Conservation (phyloP, 2,329 filamentous ascomycete genomes). For the Fusarium sarcochroum region DNA sequence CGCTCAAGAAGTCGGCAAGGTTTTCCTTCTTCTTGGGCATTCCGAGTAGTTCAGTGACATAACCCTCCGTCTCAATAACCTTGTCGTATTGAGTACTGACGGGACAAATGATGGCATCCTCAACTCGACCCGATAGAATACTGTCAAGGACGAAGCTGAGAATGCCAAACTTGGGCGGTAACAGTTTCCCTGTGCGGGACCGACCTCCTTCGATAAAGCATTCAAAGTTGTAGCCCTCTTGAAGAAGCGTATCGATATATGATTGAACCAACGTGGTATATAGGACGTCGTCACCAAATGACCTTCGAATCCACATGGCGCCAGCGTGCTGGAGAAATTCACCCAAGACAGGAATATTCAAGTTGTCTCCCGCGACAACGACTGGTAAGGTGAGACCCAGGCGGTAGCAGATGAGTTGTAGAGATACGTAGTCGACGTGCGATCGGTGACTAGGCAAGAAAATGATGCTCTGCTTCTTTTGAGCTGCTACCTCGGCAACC, state of each 20-base stretch:
- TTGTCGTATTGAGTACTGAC: conserved; percentile 99
- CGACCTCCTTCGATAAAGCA: conserved; percentile 98
- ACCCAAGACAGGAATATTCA: conserved; percentile 93
- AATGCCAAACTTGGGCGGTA: conserved; percentile 96
- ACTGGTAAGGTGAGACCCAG: conserved; percentile 90
- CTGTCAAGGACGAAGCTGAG: conserved; percentile 92
- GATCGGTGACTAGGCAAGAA: conserved; percentile 96
- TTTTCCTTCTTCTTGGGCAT: conserved; percentile 98
- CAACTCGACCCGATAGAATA: conserved; percentile 85
- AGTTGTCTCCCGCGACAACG: conserved; percentile 94
- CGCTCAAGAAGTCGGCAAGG: conserved; percentile 87
- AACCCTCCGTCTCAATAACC: conserved; percentile 97
- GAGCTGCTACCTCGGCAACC: conserved; percentile 85
- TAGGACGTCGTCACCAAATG: conserved; percentile 91
- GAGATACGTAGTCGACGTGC: conserved; percentile 95
- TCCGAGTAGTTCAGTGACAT: conserved; percentile 93
- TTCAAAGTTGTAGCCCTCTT: conserved; percentile 93
- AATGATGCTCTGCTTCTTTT: conserved; percentile 94
- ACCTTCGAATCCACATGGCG: conserved; percentile 95
- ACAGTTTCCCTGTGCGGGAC: conserved; percentile 91
- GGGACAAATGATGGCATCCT: conserved; percentile 93
- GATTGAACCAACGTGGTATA: conserved; percentile 95
- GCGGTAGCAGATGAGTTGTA: conserved; percentile 96
- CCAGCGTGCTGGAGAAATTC: conserved; percentile 95
- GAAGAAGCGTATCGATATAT: conserved; percentile 93